These are phyloP conservation scores for Skeletonema marinoi DNA, from an alignment of 108 stramenopile genomes.

Conservation along the genomic window DNA sequence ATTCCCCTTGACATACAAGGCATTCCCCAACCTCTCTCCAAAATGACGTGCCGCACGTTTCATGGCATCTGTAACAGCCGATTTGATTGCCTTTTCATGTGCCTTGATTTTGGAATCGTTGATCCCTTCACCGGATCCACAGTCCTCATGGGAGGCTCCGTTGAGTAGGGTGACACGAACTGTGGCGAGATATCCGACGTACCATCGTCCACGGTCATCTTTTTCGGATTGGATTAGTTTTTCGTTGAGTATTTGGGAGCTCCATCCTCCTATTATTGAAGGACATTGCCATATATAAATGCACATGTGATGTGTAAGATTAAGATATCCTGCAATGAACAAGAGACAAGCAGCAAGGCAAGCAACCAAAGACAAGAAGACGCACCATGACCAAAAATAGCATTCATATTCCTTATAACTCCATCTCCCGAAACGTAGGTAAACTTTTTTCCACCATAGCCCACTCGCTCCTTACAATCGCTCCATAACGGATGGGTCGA, in stretches of 20 bases:
- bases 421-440: constrained; percentile 52
- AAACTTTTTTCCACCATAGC: constrained; percentile 43
- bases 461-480: constrained; percentile 55
- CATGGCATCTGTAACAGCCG: constrained; percentile 54
- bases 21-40: constrained; percentile 54
- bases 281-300: too few relatives aligned
- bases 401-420: constrained; percentile 55
- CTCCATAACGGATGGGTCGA: constrained; percentile 42
- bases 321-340: background rate
- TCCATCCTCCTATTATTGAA: constrained; percentile 32
- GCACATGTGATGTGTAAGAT: background rate
- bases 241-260: constrained; percentile 45
- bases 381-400: constrained; percentile 42
- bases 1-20: constrained; percentile 50
- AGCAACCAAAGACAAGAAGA: background rate
- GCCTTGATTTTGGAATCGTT: constrained; percentile 45
- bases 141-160: constrained; percentile 47
- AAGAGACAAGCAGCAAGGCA: background rate
- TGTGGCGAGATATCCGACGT: constrained; percentile 44
- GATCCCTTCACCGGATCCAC: constrained; percentile 51
- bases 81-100: constrained; percentile 53
- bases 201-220: constrained; percentile 43
- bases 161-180: constrained; percentile 43
- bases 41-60: constrained; percentile 53
- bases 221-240: constrained; percentile 39